A percentile compares a stretch with the other conserved stretches of the same genome.
phyloP scores from a whole-genome alignment of 2,329 filamentous ascomycete genomes.

The Monilinia polystroma region DNA sequence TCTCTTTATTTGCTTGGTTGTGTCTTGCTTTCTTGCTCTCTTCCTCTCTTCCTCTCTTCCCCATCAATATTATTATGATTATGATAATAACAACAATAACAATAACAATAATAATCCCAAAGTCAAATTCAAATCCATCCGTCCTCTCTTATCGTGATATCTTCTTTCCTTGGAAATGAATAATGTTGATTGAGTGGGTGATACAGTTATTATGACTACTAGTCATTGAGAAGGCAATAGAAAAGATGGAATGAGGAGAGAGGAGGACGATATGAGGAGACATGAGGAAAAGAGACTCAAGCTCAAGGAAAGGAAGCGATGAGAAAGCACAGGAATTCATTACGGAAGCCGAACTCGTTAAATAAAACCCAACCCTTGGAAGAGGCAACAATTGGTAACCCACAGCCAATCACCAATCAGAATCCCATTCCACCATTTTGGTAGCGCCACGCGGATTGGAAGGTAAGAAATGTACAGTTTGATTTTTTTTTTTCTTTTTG shows the following conservation, averaged over 20 bases:
- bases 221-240: neutral
- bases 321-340: neutral
- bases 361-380: neutral
- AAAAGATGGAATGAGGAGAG: neutral
- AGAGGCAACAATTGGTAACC: neutral
- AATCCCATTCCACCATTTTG: neutral
- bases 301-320: neutral
- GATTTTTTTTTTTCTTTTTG: too few relatives aligned
- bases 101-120: too few relatives aligned
- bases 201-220: neutral
- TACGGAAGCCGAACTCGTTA: constrained; percentile 2
- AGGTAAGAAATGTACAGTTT: neutral
- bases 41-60: neutral
- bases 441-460: constrained; percentile 6
- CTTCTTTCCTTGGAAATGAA: too few relatives aligned
- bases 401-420: neutral
- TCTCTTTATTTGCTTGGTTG: neutral
- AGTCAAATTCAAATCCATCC: too few relatives aligned
- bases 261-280: neutral
- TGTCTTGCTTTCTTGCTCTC: too few relatives aligned
- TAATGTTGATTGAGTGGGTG: neutral
- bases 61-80: neutral
- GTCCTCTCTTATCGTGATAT: neutral
- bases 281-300: neutral
- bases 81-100: too few relatives aligned